Percentiles rank a stretch among this genome's conserved stretches.
phyloP scores from a whole-genome alignment of 768 basidiomycete genomes.

The Sarcomyxa edulis region DNA sequence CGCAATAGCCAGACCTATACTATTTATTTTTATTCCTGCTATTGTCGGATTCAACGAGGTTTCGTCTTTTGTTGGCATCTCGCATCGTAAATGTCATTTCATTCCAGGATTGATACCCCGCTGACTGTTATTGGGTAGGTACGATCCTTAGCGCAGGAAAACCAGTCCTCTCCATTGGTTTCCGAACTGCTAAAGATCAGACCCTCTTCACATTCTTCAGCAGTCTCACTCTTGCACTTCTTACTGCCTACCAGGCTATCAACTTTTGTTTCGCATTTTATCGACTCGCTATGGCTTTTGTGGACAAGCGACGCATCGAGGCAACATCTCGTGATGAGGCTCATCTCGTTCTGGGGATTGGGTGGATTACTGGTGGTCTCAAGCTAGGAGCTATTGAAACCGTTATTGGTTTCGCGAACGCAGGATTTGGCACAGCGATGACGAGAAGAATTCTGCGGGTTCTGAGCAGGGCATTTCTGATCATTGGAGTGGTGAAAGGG shows the following conservation, averaged over 20 bases:
- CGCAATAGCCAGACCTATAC: conserved; percentile 33
- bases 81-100: conserved; percentile 37
- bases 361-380: conserved; percentile 59
- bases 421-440: conserved; percentile 46
- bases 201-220: conserved; percentile 54
- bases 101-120: not conserved
- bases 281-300: conserved; percentile 45
- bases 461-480: conserved; percentile 45
- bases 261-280: conserved; percentile 56
- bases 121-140: conserved; percentile 7
- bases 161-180: conserved; percentile 31
- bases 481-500: conserved; percentile 68
- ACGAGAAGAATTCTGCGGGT: conserved; percentile 56
- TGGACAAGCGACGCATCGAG: conserved; percentile 51
- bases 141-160: conserved; percentile 1
- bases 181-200: conserved; percentile 27
- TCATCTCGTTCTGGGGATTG: conserved; percentile 54
- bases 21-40: conserved; percentile 51
- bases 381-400: conserved; percentile 64
- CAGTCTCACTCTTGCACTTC: conserved; percentile 52
- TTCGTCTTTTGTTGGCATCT: conserved; percentile 59
- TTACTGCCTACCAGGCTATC: conserved; percentile 51
- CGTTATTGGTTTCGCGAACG: conserved; percentile 51
- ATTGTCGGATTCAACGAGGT: conserved; percentile 52
- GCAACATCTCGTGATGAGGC: conserved; percentile 32